Evolutionary conservation across 768 basidiomycete genomes (phyloP).

Genomic region (Asterophora lycoperdoides): DNA sequence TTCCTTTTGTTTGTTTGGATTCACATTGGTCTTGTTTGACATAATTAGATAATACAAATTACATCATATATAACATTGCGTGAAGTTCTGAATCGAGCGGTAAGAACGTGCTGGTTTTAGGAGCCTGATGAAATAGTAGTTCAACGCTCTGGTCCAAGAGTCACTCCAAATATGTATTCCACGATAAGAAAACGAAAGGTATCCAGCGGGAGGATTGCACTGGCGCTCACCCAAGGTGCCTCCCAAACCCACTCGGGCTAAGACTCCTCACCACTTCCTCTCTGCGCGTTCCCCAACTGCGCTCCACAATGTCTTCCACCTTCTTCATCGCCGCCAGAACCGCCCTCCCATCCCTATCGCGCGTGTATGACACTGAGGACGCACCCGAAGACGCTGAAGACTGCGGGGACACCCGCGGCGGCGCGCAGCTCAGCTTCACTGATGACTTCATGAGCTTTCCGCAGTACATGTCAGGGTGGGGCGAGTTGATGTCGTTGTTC

Average conservation of each 20-base stretch:
- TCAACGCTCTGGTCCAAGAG: too few species aligned
- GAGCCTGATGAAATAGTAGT: too few species aligned
- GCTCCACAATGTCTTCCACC: conserved; percentile 34
- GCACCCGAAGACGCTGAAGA: not conserved
- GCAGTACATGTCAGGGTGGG: conserved; percentile 12
- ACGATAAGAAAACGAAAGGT: too few species aligned
- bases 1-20: too few species aligned
- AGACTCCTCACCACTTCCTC: conserved; percentile 17
- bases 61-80: too few species aligned
- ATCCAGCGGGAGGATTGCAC: too few species aligned
- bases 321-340: conserved; percentile 25
- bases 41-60: too few species aligned
- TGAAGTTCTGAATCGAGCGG: too few species aligned
- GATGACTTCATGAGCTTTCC: conserved; percentile 6
- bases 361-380: conserved; percentile 1
- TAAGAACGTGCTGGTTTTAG: too few species aligned
- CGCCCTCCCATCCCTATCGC: conserved; percentile 9
- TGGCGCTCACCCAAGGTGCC: not conserved
- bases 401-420: conserved; percentile 5
- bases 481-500: conserved; percentile 10
- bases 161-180: too few species aligned
- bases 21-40: too few species aligned
- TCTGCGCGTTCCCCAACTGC: conserved; percentile 29
- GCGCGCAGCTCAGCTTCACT: not conserved
- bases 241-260: conserved; percentile 24